A percentile compares a stretch with the other conserved stretches of the same genome.
phyloP scores from a whole-genome alignment of 1,284 basidiomycete species.

The Puccinia horiana region DNA sequence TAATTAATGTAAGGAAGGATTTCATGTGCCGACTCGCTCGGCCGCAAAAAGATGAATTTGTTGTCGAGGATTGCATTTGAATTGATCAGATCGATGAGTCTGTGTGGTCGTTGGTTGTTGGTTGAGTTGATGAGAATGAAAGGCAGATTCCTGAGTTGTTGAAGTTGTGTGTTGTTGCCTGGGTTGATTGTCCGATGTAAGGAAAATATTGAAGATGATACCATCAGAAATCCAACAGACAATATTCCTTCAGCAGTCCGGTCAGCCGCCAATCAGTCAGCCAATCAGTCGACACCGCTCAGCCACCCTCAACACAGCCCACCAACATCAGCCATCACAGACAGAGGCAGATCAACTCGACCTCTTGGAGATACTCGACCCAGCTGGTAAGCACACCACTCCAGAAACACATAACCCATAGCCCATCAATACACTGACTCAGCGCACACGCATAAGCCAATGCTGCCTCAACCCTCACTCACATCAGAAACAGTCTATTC shows the following conservation, averaged over 20 bases:
- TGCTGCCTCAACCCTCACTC: slow-evolving; percentile 43
- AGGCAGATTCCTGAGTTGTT: too few relatives aligned
- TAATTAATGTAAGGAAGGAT: too few relatives aligned
- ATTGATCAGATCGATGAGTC: too few relatives aligned
- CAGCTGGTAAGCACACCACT: slow-evolving; percentile 26
- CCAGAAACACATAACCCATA: neutral
- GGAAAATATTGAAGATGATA: too few relatives aligned
- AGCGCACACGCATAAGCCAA: neutral
- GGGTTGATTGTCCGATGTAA: too few relatives aligned
- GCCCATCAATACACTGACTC: neutral
- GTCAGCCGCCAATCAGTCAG: neutral
- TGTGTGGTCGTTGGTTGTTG: too few relatives aligned
- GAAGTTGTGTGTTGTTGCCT: too few relatives aligned
- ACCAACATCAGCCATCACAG: neutral
- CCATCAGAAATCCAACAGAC: neutral
- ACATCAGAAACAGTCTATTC: slow-evolving; percentile 41
- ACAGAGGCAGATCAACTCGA: slow-evolving; percentile 22
- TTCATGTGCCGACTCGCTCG: too few relatives aligned
- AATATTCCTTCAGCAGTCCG: neutral
- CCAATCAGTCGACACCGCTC: neutral
- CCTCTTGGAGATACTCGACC: slow-evolving; percentile 36
- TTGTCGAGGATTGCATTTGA: too few relatives aligned
- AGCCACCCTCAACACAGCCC: neutral
- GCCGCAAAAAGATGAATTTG: too few relatives aligned
- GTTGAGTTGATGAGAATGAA: too few relatives aligned